Evolutionary conservation across 176 grass and related monocot genomes (phyloP).

Genomic region (Aegilops sharonensis): DNA sequence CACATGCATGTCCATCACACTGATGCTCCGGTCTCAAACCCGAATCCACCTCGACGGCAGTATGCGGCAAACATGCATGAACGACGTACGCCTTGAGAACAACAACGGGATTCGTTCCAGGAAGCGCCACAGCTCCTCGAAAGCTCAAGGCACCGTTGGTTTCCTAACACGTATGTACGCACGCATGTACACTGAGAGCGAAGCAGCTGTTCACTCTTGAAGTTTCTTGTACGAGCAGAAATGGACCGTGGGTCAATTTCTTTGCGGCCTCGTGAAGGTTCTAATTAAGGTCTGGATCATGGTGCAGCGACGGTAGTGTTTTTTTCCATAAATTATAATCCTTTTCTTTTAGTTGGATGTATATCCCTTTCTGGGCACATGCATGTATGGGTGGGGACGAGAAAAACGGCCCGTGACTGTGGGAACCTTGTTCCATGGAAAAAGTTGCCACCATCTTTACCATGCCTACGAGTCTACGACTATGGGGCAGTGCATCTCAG

Average conservation of each 20-base stretch:
- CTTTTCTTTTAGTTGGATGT: too few relatives aligned
- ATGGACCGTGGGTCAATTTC: background rate
- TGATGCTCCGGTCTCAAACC: background rate
- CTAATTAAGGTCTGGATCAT: background rate
- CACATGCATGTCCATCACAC: background rate
- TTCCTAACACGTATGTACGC: background rate
- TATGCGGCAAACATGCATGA: background rate
- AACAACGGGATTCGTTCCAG: background rate
- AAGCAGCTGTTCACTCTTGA: background rate
- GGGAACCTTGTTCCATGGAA: slow-evolving; percentile 43
- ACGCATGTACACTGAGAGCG: background rate
- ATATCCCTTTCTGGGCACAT: background rate
- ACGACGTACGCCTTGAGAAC: background rate
- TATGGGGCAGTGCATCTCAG: background rate
- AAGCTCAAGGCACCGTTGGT: background rate
- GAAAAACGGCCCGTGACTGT: background rate
- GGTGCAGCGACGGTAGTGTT: background rate
- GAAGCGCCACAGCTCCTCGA: background rate
- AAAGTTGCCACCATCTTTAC: slow-evolving; percentile 19
- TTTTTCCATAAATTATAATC: too few relatives aligned
- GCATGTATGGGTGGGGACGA: background rate
- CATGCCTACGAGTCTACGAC: background rate
- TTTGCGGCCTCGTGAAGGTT: background rate
- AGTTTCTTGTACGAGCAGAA: background rate
- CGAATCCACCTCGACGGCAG: background rate